Evolutionary conservation across 768 basidiomycete species (phyloP), one percentile per base, ranked within the genome.

Genomic region (Lentinula aciculospora): DNA sequence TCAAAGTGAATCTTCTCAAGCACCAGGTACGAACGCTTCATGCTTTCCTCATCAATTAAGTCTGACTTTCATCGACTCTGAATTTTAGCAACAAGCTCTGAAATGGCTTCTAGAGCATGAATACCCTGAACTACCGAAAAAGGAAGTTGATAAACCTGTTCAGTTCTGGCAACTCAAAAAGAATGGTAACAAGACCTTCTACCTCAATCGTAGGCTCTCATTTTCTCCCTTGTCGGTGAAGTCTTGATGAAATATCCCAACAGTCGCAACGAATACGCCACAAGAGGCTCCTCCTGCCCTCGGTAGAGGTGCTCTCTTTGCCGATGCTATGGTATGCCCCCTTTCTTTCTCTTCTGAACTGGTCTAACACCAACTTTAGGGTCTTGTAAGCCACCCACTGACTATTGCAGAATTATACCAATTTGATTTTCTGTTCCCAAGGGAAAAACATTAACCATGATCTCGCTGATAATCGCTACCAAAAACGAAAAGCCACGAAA

Each of bases 401-500:
- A 12, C 25, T 25, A 27, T 28, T 21, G 21, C 25, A 15, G n/a
- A 27, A 56, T 23, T 21, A 28, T 29, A 8, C 17, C 0, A 32
- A 19, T 19, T 56, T 13, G 48, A 47, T 42, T n/a, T 29, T 17
- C n/a, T 27, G n/a, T 48, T 59, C 46, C 40, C 6, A 60, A 88
- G 86, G 94, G 94, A 0, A 97, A 96, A 77, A 97, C 95, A 0
- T 74, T 97, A 40, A 93, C 91, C 0, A 92, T 94, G 81, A 73
- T 97, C 39, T 78, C 92, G 4, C 76, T 97, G 15, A 79, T 94
- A 39, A 69, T 94, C 27, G 84, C 89, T 1, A 94, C 94, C 2
- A 88, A 85, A 66, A 65, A 76, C 9, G 88, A 94, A 44, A 61
- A 79, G 12, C 76, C 83, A 1, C 58, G 66, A 1, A 79, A 77